Base-by-base conservation (phyloP, 345 rosid species). In the Lepidium didymum region DNA sequence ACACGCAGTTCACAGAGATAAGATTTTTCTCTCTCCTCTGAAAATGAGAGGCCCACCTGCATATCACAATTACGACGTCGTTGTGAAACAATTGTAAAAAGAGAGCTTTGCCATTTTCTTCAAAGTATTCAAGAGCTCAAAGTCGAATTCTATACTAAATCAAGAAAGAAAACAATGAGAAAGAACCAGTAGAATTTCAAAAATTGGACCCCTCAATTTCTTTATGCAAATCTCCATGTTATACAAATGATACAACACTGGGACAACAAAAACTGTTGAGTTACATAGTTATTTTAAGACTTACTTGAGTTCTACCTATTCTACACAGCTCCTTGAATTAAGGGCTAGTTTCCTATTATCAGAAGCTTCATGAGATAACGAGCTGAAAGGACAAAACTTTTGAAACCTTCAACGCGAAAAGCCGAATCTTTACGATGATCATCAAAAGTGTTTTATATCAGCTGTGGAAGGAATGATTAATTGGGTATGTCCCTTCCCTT, bases 191-290 rank as follows among this genome's bases (percentile, higher is more conserved):
- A 7, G 3, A 19, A 38, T 15, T 15, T 29, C 33, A 40, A 45
- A 9, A 5, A 11, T 2, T 13, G 42, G 9, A 43, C 19, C 9
- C 3, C 10, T 8, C 8, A 53, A 66, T 27, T 51, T 14, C 10
- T 23, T 36, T 46, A 23, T 45, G 6, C 15, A n/a, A 33, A 33
- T 43, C 36, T 41, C 41, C 8, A 42, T 23, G 56, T 56, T 29
- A 57, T 25, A 15, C 62, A 62, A 42, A 42, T 70, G 69, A 54
- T 63, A 54, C 62, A 62, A 54, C 56, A 52, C 13, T 35, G 43
- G 44, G 35, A 56, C 41, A 15, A 65, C 33, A 42, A 34, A 29
- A 62, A 70, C 62, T 70, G 64, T 64, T 7, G 52, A 72, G 76
- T 29, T 27, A 72, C 58, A 47, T 64, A 72, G 64, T 63, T 54